Evolutionary conservation across 192 early-diverging fungal genomes (phyloP).

Genomic region (Radiomyces spectabilis): DNA sequence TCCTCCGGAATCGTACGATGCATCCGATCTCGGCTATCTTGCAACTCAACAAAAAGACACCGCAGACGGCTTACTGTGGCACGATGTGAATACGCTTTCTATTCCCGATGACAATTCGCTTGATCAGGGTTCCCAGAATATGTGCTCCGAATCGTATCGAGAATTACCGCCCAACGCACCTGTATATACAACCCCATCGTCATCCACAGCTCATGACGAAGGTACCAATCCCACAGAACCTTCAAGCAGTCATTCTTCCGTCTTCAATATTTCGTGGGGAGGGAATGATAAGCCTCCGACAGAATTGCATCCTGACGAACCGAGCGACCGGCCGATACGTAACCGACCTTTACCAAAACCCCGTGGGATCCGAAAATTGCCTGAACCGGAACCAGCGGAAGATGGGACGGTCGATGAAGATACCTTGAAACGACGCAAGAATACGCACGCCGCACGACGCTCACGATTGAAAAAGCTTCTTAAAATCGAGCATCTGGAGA

Average conservation of each 20-base stretch:
- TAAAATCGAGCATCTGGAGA: constrained; percentile 74
- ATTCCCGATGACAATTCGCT: neutral
- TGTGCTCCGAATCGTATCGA: too few relatives aligned
- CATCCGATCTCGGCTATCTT: too few relatives aligned
- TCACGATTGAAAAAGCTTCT: constrained; percentile 79
- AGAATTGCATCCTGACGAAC: constrained; percentile 15
- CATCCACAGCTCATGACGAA: neutral
- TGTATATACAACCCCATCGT: neutral
- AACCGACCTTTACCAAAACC: constrained; percentile 24
- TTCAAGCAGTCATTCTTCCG: neutral
- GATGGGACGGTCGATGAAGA: constrained; percentile 27
- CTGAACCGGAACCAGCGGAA: constrained; percentile 17
- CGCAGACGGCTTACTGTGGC: neutral
- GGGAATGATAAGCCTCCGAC: constrained; percentile 21
- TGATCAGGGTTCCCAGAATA: too few relatives aligned
- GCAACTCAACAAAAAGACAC: too few relatives aligned
- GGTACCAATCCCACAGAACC: neutral
- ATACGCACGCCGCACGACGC: constrained; percentile 89
- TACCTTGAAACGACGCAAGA: constrained; percentile 33
- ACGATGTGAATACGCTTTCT: neutral
- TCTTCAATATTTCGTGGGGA: constrained; percentile 31
- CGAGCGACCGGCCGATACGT: neutral
- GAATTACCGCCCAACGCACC: too few relatives aligned
- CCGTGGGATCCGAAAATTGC: constrained; percentile 21
- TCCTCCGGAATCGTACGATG: too few relatives aligned